Conservation (phyloP, 2,329 filamentous ascomycete genomes). For the Beauveria sp. region DNA sequence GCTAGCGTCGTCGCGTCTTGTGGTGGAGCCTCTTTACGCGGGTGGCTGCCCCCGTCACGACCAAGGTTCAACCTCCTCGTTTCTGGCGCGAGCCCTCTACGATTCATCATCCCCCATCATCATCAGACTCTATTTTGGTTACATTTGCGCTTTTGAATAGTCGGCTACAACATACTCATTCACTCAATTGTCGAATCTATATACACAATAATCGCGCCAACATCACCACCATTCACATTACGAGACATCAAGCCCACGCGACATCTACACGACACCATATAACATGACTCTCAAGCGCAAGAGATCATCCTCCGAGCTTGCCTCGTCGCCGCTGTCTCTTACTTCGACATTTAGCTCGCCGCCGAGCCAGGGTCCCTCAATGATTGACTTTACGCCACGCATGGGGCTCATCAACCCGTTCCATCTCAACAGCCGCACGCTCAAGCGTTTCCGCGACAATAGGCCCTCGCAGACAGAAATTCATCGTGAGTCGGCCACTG, state of each 20-base stretch:
- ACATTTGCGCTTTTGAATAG: background rate
- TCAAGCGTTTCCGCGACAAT: slow-evolving; percentile 53
- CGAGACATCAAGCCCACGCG: background rate
- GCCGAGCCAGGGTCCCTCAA: slow-evolving; percentile 18
- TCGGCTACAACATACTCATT: background rate
- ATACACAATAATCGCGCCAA: background rate
- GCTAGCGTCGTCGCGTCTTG: background rate
- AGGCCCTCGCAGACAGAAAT: slow-evolving; percentile 49
- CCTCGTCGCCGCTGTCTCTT: slow-evolving; percentile 34
- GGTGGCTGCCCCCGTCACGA: background rate
- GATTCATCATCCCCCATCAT: background rate
- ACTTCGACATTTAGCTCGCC: slow-evolving; percentile 36
- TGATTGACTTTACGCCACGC: slow-evolving; percentile 24
- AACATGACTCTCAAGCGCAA: slow-evolving; percentile 55
- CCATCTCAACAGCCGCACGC: slow-evolving; percentile 48
- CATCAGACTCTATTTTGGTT: background rate
- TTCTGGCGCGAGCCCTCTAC: background rate
- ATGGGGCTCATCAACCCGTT: slow-evolving; percentile 25
- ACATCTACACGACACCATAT: background rate
- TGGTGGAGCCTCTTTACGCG: slow-evolving; percentile 10
- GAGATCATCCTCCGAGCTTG: slow-evolving; percentile 52
- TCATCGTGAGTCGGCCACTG: slow-evolving; percentile 37
- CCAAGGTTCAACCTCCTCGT: background rate
- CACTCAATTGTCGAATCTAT: background rate
- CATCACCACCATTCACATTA: background rate